phyloP scores from a whole-genome alignment of 169 alveolate species.

The Plasmodium vivax region DNA sequence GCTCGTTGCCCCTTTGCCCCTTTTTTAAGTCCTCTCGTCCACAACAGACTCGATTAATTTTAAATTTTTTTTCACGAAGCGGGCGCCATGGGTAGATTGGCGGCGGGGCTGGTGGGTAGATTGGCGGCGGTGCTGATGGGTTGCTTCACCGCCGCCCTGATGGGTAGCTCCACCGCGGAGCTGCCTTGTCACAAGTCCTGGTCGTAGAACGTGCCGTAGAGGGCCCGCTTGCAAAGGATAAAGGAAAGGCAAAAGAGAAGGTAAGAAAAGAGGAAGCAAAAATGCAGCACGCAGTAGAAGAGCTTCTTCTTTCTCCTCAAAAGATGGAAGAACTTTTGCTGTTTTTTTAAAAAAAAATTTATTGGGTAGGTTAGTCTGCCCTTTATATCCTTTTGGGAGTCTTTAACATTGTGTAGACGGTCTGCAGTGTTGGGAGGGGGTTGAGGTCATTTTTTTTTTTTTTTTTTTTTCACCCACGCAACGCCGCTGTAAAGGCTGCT shows the following conservation, averaged over 20 bases:
- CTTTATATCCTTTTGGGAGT: background rate
- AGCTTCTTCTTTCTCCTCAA: constrained; percentile 12
- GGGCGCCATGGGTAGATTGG: background rate
- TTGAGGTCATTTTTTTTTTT: background rate
- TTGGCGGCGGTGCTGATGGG: background rate
- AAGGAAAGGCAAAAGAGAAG: constrained; percentile 18
- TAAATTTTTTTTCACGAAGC: background rate
- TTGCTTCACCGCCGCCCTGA: background rate
- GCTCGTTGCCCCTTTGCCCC: background rate
- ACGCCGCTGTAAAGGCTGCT: background rate
- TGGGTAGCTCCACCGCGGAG: background rate
- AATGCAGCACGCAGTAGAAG: constrained; percentile 13
- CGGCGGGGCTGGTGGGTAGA: background rate
- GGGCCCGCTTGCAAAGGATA: constrained; percentile 9
- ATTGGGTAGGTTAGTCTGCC: background rate
- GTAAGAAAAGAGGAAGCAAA: constrained; percentile 33
- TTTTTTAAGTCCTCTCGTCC: background rate
- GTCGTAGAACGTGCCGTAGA: constrained; percentile 31
- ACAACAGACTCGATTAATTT: background rate
- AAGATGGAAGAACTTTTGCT: background rate
- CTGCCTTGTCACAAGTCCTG: constrained; percentile 19
- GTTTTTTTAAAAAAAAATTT: constrained; percentile 6
- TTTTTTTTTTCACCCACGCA: background rate
- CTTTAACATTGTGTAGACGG: constrained; percentile 3
- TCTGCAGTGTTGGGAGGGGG: background rate